Evolutionary conservation across 2,329 filamentous ascomycete species (phyloP).

Genomic region (Zelopaecilomyces penicillatus): DNA sequence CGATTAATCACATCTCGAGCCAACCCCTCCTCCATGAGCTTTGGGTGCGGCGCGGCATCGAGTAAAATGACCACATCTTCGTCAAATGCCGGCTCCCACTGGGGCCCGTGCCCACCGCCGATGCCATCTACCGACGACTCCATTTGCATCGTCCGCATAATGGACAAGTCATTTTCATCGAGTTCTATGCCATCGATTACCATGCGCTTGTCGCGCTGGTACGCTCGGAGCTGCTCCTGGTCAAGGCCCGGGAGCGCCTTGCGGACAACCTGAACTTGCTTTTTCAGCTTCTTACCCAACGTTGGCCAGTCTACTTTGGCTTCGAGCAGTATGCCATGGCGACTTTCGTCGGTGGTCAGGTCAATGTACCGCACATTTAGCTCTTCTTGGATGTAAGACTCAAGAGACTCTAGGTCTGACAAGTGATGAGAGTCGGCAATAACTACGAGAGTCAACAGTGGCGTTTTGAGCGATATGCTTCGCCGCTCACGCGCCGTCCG

Average conservation of each 20-base stretch:
- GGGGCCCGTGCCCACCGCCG: not conserved
- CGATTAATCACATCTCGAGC: slow-evolving; percentile 77
- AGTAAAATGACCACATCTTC: slow-evolving; percentile 65
- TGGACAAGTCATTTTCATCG: slow-evolving; percentile 60
- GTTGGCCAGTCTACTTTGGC: slow-evolving; percentile 79
- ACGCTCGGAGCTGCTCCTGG: slow-evolving; percentile 66
- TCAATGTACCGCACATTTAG: slow-evolving; percentile 74
- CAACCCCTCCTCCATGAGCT: slow-evolving; percentile 72
- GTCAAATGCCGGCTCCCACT: slow-evolving; percentile 17
- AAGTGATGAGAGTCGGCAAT: slow-evolving; percentile 70
- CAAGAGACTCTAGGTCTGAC: slow-evolving; percentile 69
- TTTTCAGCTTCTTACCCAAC: slow-evolving; percentile 86
- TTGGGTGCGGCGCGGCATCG: slow-evolving; percentile 64
- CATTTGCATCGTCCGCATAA: slow-evolving; percentile 7
- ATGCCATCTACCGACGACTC: not conserved
- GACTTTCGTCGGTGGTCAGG: slow-evolving; percentile 72
- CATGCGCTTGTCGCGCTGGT: slow-evolving; percentile 60
- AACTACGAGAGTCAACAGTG: slow-evolving; percentile 72
- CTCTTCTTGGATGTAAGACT: slow-evolving; percentile 74
- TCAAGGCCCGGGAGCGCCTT: slow-evolving; percentile 69
- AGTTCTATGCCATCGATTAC: slow-evolving; percentile 72
- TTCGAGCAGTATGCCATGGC: slow-evolving; percentile 77
- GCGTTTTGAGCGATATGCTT: slow-evolving; percentile 72
- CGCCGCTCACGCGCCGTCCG: slow-evolving; percentile 72
- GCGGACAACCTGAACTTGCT: slow-evolving; percentile 76